Evolutionary conservation across 2,329 filamentous ascomycete genomes (phyloP), one percentile per base, ranked within the genome.

Genomic region (Beauveria pseudobassiana): DNA sequence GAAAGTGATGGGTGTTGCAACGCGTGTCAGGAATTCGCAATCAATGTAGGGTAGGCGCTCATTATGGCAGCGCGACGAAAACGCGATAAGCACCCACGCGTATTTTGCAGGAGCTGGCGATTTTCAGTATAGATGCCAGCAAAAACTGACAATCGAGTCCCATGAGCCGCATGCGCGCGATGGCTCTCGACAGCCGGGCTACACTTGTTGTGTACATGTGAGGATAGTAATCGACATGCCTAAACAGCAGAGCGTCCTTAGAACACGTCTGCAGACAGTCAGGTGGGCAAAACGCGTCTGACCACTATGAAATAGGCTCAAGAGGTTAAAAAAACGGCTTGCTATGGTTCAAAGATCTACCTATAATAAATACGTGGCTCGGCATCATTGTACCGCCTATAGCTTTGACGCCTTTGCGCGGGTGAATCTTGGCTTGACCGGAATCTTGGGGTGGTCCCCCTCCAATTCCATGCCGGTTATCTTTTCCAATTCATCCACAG

Each of bases 401-500:
- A 84, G 76, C 68, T 77, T 83, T 1, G 80, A 74, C 4, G 59
- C n/a, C 62, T 72, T 78, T 1, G 66, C 65, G 18, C 65, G 66
- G 9, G 52, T 63, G 9, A 70, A 61, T 48, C 68, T 75, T 7
- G 79, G 76, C 63, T 74, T 74, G 28, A 80, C 68, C 1, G 81
- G 75, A 64, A 80, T 75, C 66, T 76, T 78, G 22, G 82, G 82
- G 64, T 85, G 82, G 34, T 73, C 69, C 2, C 84, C 84, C 34
- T 82, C 78, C 60, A 93, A 73, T 40, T 74, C 72, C 65, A 96
- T 68, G 0, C 90, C 91, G 1, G 89, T 93, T 24, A 90, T 76
- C 61, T 75, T 77, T 75, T 98, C 93, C 62, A 98, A 75, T 73
- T 92, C 86, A 66, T 84, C 87, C 0, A 98, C 93, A 0, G 93